Evolutionary conservation across 495 filamentous ascomycete genomes (phyloP), one percentile per base, ranked within the genome.

Genomic region (Podospora anserina): DNA sequence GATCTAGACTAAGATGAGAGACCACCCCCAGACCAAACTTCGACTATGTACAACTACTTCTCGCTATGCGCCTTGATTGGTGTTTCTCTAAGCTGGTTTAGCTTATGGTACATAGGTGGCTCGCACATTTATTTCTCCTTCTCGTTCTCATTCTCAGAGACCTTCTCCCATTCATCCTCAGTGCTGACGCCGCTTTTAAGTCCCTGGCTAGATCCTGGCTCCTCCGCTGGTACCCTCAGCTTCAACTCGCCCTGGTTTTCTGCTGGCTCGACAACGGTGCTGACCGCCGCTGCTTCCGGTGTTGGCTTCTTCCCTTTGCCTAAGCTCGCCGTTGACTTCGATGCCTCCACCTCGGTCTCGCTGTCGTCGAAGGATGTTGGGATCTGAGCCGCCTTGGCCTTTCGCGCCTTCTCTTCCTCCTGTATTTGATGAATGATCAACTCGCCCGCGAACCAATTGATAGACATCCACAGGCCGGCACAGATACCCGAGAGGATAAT

Each of bases 361-460:
- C 83, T 82, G 19, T 82, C 81, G 2, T 76, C 73, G 23, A 80
- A 77, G 55, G 71, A 68, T 53, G 28, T 59, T 61, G 20, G 69
- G 61, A 44, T 67, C 9, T 72, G 75, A 16, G 77, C 72, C 23
- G 73, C 76, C 61, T 71, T 73, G 44, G 81, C 78, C 27, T 74
- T 71, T 15, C 78, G 82, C 78, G 82, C 80, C 75, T 87, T 86
- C 66, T 85, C 84, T 63, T 87, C 83, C 70, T 89, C 88, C 75
- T 93, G 82, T 23, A 78, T 81, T 73, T 91, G 88, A 56, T 88
- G 88, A 11, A 80, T 80, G 63, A 82, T 83, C 44, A 99, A 82
- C 82, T 99, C 95, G 26, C 78, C 76, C 55, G 93, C 92, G 74
- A 99, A 99, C 95, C 95, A 99, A 80, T 97, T 97, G 79, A 99